Base-by-base conservation (phyloP, 306 rosid genomes). In the Cercis canadensis region DNA sequence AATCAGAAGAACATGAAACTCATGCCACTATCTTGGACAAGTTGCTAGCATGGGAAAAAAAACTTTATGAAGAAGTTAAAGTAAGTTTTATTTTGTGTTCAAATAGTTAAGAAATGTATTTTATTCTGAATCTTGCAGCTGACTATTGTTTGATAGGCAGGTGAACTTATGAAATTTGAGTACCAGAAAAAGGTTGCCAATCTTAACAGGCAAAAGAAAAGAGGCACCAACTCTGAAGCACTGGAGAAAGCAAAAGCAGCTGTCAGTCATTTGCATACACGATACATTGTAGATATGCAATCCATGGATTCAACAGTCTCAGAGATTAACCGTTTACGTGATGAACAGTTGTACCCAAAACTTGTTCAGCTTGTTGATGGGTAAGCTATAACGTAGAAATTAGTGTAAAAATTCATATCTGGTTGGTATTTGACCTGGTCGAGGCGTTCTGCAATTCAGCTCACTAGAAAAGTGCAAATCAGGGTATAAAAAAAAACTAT, bases 281-380 rank as follows among this genome's bases (percentile, higher is more conserved):
- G 97, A 83, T 95, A 95, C 81, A 95, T 91, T 68, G 99, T 95
- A 44, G 99, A 95, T 78, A 91, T 95, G 96, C 99, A 95, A 74
- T 87, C 99, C 82, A 67, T 95, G 99, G 99, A 95, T 78, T 95
- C 99, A 36, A 95, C 99, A 11, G 96, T 95, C 49, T 78, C 87
- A 3, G 99, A 95, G 91, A 95, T 95, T 73, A 89, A 80, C 75
- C 89, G 92, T 1, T 80, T 95, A 81, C 90, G 99, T 17, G 97
- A 95, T 40, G 80, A 89, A 14, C 99, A 82, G 76, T 72, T 95
- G 74, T 87, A 86, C 82, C 96, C 96, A 24, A 87, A 83, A 70
- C 97, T 95, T 68, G 88, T 82, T 79, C 88, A 87, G 79, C 99
- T 95, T 72, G 91, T 91, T 46, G 87, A 79, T 40, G 92, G 90